Base-by-base conservation (phyloP, 192 early-diverging fungal species). In the Coemansia sp. region DNA sequence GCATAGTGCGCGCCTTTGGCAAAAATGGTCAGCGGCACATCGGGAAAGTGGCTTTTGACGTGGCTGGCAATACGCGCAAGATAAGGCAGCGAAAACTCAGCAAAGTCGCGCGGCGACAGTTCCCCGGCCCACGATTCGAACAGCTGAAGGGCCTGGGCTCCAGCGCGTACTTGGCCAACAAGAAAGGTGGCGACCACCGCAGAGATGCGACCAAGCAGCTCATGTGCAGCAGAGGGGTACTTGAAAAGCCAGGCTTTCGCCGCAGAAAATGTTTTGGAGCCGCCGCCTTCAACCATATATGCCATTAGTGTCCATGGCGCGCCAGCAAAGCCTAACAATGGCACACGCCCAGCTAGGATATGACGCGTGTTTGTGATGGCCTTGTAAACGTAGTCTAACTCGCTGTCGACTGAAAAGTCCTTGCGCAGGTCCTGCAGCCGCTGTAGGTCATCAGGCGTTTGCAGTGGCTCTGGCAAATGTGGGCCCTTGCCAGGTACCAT, bases 221-320 rank as follows among this genome's bases (percentile, higher is more conserved):
- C 75, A 51, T 95, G 92, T 19, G 87, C 85, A 30, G 83, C 88
- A 50, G 88, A 78, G 8, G 89, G 88, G 71, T 94, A 78, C 59
- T 84, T 84, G 75, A 85, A 93, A 38, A 99, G 83, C 94, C 93
- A 99, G 7, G 85, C 69, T 77, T 99, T 99, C 28, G 95, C 91
- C 77, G 91, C 91, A 22, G 89, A 85, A 59, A 95, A 82, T 1
- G 88, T 93, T 73, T 94, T 96, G 74, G 92, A 93, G 9, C 96
- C 93, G 30, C 94, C 92, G 34, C 97, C 97, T 75, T 99, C 97
- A 69, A 99, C 90, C 95, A 97, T 97, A 68, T 99, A 99, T 8
- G 94, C 93, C 91, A 97, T 92, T 49, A 99, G 83, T 25, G 97
- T 99, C 97, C 97, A 99, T 6, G 97, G 97, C 0, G 94, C 93